Conservation (phyloP, 371 early-diverging fungal species). For the Saksenaea oblongispora region DNA sequence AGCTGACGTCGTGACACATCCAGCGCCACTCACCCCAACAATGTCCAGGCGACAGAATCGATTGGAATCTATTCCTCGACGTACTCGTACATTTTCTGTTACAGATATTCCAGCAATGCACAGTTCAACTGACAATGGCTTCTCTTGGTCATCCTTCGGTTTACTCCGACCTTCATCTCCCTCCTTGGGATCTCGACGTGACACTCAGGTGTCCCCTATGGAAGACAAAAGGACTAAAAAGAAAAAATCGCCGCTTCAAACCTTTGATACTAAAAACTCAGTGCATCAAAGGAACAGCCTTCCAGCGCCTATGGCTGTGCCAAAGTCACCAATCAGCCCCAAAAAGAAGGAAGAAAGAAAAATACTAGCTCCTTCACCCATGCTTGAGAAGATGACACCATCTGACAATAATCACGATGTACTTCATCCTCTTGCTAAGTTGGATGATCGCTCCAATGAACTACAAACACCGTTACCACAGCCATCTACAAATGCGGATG, state of each 20-base stretch:
- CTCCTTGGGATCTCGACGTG: not conserved
- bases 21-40: not conserved
- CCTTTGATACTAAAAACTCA: not conserved
- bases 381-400: not conserved
- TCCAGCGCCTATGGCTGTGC: not conserved
- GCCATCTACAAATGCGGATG: no score
- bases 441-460: not conserved
- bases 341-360: not conserved
- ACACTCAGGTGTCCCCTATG: slow-evolving; percentile 3
- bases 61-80: not conserved
- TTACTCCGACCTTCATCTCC: slow-evolving; percentile 1
- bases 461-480: not conserved
- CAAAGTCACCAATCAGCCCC: not conserved
- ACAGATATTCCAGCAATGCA: not conserved
- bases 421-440: not conserved
- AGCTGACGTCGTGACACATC: not conserved
- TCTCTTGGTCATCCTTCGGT: not conserved
- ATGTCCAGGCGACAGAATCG: not conserved
- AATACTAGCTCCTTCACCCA: not conserved
- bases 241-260: not conserved
- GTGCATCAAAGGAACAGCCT: not conserved
- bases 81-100: not conserved
- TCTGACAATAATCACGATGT: not conserved
- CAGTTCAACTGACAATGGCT: not conserved
- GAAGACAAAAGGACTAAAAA: not conserved